Conservation (phyloP, 2,329 filamentous ascomycete species). For the Byssochlamys sp. region DNA sequence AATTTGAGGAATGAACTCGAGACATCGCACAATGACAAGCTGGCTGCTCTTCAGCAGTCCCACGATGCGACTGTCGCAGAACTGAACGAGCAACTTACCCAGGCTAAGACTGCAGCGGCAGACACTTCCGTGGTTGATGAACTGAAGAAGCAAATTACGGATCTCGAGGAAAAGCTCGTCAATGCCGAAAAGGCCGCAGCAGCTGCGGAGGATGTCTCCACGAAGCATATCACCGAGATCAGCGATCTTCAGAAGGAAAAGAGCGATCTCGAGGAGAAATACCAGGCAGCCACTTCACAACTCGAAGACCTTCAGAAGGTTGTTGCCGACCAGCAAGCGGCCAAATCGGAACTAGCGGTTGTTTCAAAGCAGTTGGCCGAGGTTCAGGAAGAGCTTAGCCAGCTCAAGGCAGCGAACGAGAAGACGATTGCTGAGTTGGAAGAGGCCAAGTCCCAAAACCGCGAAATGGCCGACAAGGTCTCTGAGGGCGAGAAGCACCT, state of each 20-base stretch:
- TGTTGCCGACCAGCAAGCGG: slow-evolving; percentile 66
- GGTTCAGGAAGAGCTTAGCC: slow-evolving; percentile 23
- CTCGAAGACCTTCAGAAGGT: slow-evolving; percentile 78
- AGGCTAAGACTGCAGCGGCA: slow-evolving; percentile 26
- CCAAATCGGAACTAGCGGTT: slow-evolving; percentile 57
- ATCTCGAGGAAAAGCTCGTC: slow-evolving; percentile 56
- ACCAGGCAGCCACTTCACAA: slow-evolving; percentile 35
- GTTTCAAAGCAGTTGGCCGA: slow-evolving; percentile 45
- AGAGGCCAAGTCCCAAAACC: slow-evolving; percentile 18
- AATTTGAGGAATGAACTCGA: slow-evolving; percentile 29
- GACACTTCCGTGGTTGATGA: slow-evolving; percentile 29
- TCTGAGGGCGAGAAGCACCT: slow-evolving; percentile 26
- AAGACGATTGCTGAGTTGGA: slow-evolving; percentile 23
- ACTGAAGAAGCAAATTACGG: slow-evolving; percentile 33
- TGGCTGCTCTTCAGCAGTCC: slow-evolving; percentile 25
- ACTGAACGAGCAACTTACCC: slow-evolving; percentile 24
- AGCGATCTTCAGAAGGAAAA: slow-evolving; percentile 35
- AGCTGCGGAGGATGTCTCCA: slow-evolving; percentile 35
- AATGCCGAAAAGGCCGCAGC: slow-evolving; percentile 31
- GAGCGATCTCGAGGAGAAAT: slow-evolving; percentile 36
- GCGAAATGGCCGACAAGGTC: slow-evolving; percentile 24
- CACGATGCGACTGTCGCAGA: slow-evolving; percentile 26
- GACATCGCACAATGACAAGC: slow-evolving; percentile 23
- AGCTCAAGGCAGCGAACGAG: slow-evolving; percentile 22
- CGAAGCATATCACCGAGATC: slow-evolving; percentile 37